phyloP scores from a whole-genome alignment of 2,329 filamentous ascomycete genomes.

The Trichophyton rubrum region DNA sequence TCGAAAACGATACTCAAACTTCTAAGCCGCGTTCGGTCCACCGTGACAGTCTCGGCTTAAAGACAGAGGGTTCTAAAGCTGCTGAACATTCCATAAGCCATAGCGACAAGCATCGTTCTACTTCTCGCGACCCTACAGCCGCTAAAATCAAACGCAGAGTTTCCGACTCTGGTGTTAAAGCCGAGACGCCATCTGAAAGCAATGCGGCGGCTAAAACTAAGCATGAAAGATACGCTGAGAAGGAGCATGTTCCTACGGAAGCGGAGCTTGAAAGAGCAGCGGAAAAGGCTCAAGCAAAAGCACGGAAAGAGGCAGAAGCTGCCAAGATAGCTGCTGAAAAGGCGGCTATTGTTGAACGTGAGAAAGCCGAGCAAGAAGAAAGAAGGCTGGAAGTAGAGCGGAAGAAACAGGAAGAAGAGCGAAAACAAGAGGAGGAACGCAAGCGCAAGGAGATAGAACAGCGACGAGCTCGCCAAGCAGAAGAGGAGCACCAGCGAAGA shows the following conservation, averaged over 20 bases:
- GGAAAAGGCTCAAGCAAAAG: conserved; percentile 14
- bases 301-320: conserved; percentile 22
- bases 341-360: conserved; percentile 25
- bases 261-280: conserved; percentile 11
- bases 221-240: conserved; percentile 13
- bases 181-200: conserved; percentile 22
- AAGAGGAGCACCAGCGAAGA: conserved; percentile 35
- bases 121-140: not conserved
- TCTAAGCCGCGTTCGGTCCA: not conserved
- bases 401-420: conserved; percentile 27
- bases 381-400: conserved; percentile 22
- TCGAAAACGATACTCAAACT: not conserved
- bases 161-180: conserved; percentile 16
- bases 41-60: not conserved
- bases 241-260: conserved; percentile 10
- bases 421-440: conserved; percentile 16
- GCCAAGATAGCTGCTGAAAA: conserved; percentile 20
- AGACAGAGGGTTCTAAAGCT: not conserved
- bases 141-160: not conserved
- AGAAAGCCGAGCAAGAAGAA: conserved; percentile 29
- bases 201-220: conserved; percentile 8
- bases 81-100: not conserved
- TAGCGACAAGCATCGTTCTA: not conserved
- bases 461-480: conserved; percentile 32
- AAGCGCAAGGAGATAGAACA: conserved; percentile 32